Base-by-base conservation (phyloP, 108 stramenopile genomes). In the Nitzschia sp. region DNA sequence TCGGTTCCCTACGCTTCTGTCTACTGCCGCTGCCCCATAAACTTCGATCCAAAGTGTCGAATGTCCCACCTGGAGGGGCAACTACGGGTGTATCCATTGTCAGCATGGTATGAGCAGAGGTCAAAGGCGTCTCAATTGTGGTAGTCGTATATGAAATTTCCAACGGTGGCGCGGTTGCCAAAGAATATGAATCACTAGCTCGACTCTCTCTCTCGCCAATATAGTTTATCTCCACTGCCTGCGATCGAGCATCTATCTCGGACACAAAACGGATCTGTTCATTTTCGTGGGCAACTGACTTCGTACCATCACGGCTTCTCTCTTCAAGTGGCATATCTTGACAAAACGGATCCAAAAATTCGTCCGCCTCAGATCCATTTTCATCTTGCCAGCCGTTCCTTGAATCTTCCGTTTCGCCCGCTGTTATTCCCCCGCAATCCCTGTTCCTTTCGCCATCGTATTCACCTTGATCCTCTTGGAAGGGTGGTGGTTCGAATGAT, bases 211-310 rank as follows among this genome's bases (percentile, higher is more conserved):
- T n/a, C 1, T 42, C 36, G 13, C 61, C 61, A 46, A 62, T 18
- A 46, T 62, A 62, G 25, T 62, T 62, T 15, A 62, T 34, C 33
- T 62, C 61, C 13, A 62, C 61, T 42, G 61, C 61, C 27, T 62
- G 61, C 26, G 61, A 62, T 42, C 35, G 24, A 18, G 36, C 61
- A 24, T 62, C 61, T 2, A 62, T 62, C 25, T 62, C 61, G 2
- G 61, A 62, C 18, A 34, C 13, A 8, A 33, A 31, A 1, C 32
- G 57, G 32, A 34, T 54, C 17, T 19, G 49, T 8, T 51, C 21
- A 4, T 51, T 19, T 4, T 51, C 21, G 49, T 19, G 8, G 21
- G 21, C 49, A 9, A 13, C 13, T 42, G 6, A 6, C 38, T 42
- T 42, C 13, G 38, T 42, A 9, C 13, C 38, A 6, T 42, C 38